phyloP scores from a whole-genome alignment of 1,139 yeast genomes.

The Candida glucosophila region DNA sequence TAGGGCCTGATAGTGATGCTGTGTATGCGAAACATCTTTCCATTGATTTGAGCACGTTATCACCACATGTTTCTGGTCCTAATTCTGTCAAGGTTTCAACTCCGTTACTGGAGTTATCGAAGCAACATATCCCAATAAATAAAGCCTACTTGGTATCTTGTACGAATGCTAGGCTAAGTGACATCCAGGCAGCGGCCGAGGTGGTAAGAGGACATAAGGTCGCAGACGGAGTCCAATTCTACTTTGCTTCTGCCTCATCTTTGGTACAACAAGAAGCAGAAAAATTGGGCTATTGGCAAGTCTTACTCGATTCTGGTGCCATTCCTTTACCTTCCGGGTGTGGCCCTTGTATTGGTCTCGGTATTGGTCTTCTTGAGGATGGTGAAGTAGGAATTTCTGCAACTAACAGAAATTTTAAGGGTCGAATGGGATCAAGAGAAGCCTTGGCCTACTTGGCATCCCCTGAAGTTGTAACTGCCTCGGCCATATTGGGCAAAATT shows the following conservation, averaged over 20 bases:
- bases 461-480: conserved; percentile 97
- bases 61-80: conserved; percentile 95
- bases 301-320: conserved; percentile 85
- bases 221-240: conserved; percentile 85
- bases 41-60: conserved; percentile 71
- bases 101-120: conserved; percentile 66
- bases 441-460: conserved; percentile 94
- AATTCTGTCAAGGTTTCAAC: conserved; percentile 89
- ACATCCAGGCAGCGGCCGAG: conserved; percentile 89
- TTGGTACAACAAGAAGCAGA: conserved; percentile 91
- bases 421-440: conserved; percentile 97
- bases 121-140: conserved; percentile 67
- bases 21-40: conserved; percentile 79
- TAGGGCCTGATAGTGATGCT: conserved; percentile 66
- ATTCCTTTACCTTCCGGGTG: conserved; percentile 96
- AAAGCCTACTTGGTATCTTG: conserved; percentile 98
- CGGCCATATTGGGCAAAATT: conserved; percentile 87
- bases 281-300: conserved; percentile 85
- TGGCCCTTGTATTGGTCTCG: conserved; percentile 98
- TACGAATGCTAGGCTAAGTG: conserved; percentile 89
- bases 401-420: conserved; percentile 96
- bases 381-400: conserved; percentile 99
- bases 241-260: conserved; percentile 95
- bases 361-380: conserved; percentile 83
- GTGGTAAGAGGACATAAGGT: conserved; percentile 74